Evolutionary conservation across 139 green algal genomes (phyloP).

Genomic region (Coelastrella sp.): DNA sequence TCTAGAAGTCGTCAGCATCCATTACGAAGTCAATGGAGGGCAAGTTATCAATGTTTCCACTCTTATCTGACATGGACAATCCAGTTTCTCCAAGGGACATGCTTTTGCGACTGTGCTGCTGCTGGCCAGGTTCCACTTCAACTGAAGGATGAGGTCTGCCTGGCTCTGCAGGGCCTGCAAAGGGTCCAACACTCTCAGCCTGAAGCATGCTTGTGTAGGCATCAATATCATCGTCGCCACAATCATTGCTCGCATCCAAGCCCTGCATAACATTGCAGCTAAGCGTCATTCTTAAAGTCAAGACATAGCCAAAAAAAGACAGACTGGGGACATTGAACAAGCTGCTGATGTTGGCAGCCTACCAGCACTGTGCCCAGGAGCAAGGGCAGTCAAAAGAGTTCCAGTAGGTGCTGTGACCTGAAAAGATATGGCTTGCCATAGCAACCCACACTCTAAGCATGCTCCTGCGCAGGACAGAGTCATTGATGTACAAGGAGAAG

Average conservation of each 20-base stretch:
- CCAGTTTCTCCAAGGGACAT: conserved; percentile 3
- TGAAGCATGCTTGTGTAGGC: neutral
- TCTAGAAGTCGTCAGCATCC: conserved; percentile 33
- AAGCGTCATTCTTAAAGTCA: neutral
- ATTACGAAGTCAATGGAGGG: neutral
- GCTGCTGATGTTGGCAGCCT: neutral
- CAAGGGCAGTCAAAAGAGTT: no score
- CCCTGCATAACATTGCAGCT: neutral
- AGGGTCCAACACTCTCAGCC: no score
- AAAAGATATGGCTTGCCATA: no score
- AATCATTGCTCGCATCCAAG: no score
- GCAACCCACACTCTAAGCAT: no score
- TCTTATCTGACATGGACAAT: neutral
- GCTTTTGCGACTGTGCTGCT: neutral
- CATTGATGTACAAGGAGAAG: no score
- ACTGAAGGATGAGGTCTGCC: neutral
- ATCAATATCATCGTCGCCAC: neutral
- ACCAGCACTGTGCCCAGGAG: no score
- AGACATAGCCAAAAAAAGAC: neutral
- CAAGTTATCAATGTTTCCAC: neutral
- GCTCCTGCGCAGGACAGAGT: no score
- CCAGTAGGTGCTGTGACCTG: no score
- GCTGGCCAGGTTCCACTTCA: neutral
- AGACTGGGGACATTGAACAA: neutral
- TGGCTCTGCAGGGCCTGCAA: no score